Conservation (phyloP, 352 stramenopile species). For the Phytophthora litchii region DNA sequence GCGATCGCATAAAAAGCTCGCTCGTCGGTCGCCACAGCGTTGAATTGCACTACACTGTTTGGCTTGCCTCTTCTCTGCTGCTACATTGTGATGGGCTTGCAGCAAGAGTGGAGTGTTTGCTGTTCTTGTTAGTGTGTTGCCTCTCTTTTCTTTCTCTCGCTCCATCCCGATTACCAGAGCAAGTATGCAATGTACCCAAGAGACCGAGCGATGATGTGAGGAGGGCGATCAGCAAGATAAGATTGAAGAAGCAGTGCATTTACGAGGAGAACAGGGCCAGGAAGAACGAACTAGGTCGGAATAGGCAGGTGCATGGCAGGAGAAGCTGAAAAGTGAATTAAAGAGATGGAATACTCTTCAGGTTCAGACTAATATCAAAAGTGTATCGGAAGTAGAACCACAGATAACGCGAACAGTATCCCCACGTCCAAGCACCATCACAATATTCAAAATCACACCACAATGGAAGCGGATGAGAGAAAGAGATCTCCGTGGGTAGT, state of each 20-base stretch:
- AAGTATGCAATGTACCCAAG: constrained; percentile 4
- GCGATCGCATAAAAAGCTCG: constrained; percentile 64
- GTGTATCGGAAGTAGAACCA: no score
- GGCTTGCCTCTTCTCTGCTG: constrained; percentile 5
- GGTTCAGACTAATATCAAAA: no score
- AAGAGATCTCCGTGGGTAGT: no score
- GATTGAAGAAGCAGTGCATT: constrained; percentile 20
- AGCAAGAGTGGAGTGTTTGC: constrained; percentile 11
- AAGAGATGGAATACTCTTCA: constrained; percentile 12
- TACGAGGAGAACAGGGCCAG: constrained; percentile 12
- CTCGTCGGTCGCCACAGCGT: constrained; percentile 21
- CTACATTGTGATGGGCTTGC: background rate
- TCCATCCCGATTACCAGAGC: constrained; percentile 10
- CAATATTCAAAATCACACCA: no score
- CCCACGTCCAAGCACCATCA: no score
- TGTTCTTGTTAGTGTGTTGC: constrained; percentile 18
- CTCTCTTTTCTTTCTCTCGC: constrained; percentile 18
- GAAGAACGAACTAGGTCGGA: constrained; percentile 10
- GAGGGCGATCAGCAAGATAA: constrained; percentile 14
- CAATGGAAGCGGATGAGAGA: no score
- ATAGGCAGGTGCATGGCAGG: constrained; percentile 13
- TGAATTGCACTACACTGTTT: constrained; percentile 14
- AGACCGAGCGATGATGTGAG: constrained; percentile 7
- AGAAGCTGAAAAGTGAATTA: constrained; percentile 17
- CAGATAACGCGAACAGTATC: no score